Conservation (phyloP, 2,329 filamentous ascomycete genomes). For the Trichophyton verrucosum region DNA sequence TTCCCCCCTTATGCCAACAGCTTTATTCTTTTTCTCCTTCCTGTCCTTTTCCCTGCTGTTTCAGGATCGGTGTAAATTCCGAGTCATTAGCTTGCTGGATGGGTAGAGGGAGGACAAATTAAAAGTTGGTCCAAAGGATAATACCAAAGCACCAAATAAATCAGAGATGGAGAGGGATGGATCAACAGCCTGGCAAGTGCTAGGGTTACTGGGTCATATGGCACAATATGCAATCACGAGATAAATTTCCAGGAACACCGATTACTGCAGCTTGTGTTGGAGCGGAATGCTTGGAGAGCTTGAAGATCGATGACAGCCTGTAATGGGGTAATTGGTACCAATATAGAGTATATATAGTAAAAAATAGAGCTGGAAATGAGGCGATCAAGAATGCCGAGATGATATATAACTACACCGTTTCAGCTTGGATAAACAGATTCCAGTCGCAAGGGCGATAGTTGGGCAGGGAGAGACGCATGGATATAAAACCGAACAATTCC, state of each 20-base stretch:
- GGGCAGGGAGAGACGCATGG: conserved; percentile 8
- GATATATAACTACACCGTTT: neutral
- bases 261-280: neutral
- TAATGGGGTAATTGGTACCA: neutral
- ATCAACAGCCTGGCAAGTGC: neutral
- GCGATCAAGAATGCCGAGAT: conserved; percentile 8
- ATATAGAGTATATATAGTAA: neutral
- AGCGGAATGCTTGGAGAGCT: neutral
- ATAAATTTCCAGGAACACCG: neutral
- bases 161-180: neutral
- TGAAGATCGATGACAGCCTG: neutral
- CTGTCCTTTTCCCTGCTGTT: neutral
- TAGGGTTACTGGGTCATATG: neutral
- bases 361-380: conserved; percentile 5
- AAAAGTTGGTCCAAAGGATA: conserved; percentile 7
- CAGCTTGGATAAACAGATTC: conserved; percentile 5
- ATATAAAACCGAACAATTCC: conserved; percentile 12
- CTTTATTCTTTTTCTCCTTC: neutral
- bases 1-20: neutral
- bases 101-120: neutral
- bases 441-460: conserved; percentile 9
- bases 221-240: neutral
- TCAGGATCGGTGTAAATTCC: neutral
- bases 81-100: neutral
- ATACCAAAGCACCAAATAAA: conserved; percentile 7